A percentile compares a stretch with the other conserved stretches of the same genome.
Evolutionary conservation across 371 early-diverging fungal species (phyloP).

Genomic region (Apophysomyces elegans): DNA sequence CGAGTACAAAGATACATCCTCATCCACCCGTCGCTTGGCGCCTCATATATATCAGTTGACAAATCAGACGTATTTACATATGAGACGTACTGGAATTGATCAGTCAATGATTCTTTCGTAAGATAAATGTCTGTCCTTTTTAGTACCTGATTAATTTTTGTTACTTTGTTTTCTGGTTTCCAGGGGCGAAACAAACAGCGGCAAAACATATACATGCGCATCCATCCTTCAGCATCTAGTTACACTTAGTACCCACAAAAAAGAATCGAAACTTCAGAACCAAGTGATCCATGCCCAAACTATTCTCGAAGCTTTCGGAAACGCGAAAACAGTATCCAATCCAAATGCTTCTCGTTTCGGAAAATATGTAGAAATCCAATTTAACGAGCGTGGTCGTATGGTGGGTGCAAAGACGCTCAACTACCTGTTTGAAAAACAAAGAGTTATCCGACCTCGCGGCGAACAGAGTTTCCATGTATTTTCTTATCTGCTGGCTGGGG

Average conservation of each 20-base stretch:
- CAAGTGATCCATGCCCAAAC: slow-evolving; percentile 73
- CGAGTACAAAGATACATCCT: slow-evolving; percentile 61
- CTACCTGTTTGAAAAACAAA: slow-evolving; percentile 82
- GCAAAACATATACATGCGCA: slow-evolving; percentile 79
- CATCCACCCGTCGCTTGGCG: slow-evolving; percentile 34
- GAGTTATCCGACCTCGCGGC: slow-evolving; percentile 59
- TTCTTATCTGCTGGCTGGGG: slow-evolving; percentile 77
- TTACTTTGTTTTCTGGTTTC: not conserved
- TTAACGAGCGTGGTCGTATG: slow-evolving; percentile 80
- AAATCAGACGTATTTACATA: slow-evolving; percentile 70
- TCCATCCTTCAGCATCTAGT: slow-evolving; percentile 71
- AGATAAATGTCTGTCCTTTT: slow-evolving; percentile 25
- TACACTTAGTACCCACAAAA: slow-evolving; percentile 74
- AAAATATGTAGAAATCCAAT: slow-evolving; percentile 88
- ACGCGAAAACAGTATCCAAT: slow-evolving; percentile 73
- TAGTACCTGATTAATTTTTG: slow-evolving; percentile 50
- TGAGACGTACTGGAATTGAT: slow-evolving; percentile 82
- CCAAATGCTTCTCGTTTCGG: slow-evolving; percentile 86
- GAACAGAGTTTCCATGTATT: slow-evolving; percentile 95
- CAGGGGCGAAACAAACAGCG: slow-evolving; percentile 87
- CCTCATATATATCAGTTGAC: slow-evolving; percentile 88
- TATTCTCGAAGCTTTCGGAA: slow-evolving; percentile 85
- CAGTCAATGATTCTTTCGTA: slow-evolving; percentile 73
- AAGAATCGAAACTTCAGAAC: slow-evolving; percentile 77
- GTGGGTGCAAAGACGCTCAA: slow-evolving; percentile 82